Evolutionary conservation across 2,329 filamentous ascomycete species (phyloP).

Genomic region (Saccharata proteae): DNA sequence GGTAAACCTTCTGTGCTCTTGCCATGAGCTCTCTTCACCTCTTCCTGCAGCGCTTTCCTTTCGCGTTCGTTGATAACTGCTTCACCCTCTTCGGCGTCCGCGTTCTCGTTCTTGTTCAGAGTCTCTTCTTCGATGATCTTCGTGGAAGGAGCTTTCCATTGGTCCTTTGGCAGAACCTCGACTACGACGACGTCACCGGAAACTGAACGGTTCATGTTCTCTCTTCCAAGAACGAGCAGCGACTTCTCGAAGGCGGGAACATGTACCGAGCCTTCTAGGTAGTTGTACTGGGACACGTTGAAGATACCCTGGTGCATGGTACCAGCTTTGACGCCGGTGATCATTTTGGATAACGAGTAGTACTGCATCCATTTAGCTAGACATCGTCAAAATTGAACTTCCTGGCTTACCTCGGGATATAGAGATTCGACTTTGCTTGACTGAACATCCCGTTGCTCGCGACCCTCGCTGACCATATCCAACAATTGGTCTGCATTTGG

Average conservation of each 20-base stretch:
- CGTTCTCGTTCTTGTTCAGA: constrained; percentile 85
- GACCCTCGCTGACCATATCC: constrained; percentile 81
- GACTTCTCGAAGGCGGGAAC: constrained; percentile 84
- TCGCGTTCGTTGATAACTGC: constrained; percentile 83
- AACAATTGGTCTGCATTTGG: constrained; percentile 75
- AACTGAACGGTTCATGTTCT: constrained; percentile 91
- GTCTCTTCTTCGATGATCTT: constrained; percentile 93
- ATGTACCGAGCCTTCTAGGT: constrained; percentile 83
- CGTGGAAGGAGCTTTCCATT: constrained; percentile 93
- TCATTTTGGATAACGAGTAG: constrained; percentile 78
- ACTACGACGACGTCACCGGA: constrained; percentile 89
- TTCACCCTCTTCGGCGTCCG: constrained; percentile 61
- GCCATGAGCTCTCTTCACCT: constrained; percentile 75
- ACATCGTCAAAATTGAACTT: too few species aligned
- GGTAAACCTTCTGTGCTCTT: constrained; percentile 62
- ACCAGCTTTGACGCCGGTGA: constrained; percentile 82
- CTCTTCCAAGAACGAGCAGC: constrained; percentile 75
- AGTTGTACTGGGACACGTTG: constrained; percentile 96
- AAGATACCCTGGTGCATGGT: constrained; percentile 89
- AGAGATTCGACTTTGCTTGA: constrained; percentile 59
- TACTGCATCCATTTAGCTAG: constrained; percentile 36
- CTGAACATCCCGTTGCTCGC: constrained; percentile 53
- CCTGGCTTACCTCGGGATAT: constrained; percentile 53
- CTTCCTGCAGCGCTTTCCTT: constrained; percentile 74
- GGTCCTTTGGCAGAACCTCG: constrained; percentile 82